phyloP scores from a whole-genome alignment of 2,329 filamentous ascomycete species.

The Knoxdaviesia proteae region DNA sequence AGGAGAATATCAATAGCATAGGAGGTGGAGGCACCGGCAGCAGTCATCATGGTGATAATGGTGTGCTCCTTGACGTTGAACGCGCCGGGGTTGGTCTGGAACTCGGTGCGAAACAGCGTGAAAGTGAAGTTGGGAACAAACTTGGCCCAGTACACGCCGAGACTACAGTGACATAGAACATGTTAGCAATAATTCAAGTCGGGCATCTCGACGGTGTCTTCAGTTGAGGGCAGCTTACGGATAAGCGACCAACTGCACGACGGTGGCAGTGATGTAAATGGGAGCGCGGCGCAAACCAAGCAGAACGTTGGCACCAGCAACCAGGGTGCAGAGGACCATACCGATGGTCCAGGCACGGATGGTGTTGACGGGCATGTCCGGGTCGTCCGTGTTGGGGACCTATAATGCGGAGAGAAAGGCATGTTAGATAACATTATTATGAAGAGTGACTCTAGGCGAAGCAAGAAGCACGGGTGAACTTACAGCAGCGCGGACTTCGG shows the following conservation, averaged over 20 bases:
- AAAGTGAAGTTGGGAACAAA: conserved; percentile 12
- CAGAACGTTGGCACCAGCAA: conserved; percentile 34
- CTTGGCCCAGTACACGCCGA: conserved; percentile 14
- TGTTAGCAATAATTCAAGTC: conserved; percentile 10
- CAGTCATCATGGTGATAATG: conserved; percentile 25
- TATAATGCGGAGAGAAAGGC: conserved; percentile 7
- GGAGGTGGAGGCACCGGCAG: conserved; percentile 13
- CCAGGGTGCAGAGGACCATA: conserved; percentile 32
- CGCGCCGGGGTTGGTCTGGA: conserved; percentile 18
- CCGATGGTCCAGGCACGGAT: conserved; percentile 40
- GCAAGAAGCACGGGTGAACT: conserved; percentile 21
- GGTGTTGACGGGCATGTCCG: conserved; percentile 32
- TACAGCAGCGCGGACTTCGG: conserved; percentile 20
- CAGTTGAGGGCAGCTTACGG: conserved; percentile 11
- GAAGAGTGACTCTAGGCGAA: conserved; percentile 31
- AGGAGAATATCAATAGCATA: conserved; percentile 21
- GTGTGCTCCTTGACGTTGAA: conserved; percentile 27
- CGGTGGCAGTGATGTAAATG: conserved; percentile 29
- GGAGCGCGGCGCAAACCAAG: conserved; percentile 27
- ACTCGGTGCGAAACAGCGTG: conserved; percentile 11
- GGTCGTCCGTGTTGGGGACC: conserved; percentile 19
- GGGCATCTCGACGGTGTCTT: conserved; percentile 3
- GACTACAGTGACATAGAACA: conserved; percentile 5
- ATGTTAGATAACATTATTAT: conserved; percentile 31
- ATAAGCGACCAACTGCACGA: conserved; percentile 33